These are phyloP conservation scores for Tylopilus balloui DNA, from an alignment of 768 basidiomycete species.

Conservation along the genomic window DNA sequence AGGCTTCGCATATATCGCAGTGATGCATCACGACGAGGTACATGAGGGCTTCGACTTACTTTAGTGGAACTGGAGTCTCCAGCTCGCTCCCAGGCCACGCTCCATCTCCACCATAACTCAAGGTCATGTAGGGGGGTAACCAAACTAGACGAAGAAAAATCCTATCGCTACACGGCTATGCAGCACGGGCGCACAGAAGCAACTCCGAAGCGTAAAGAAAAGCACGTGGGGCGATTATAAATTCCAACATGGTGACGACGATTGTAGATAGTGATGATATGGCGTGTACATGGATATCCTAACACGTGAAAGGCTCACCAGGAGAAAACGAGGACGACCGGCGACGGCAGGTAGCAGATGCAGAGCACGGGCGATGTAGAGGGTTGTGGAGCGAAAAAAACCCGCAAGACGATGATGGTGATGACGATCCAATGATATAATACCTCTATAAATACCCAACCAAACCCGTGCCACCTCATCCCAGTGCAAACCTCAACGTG, in stretches of 20 bases:
- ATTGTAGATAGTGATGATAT: neutral
- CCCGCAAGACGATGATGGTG: neutral
- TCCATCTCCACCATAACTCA: too few species aligned
- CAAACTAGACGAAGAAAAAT: neutral
- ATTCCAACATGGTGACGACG: neutral
- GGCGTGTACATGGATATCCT: neutral
- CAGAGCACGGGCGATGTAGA: neutral
- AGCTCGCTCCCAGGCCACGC: too few species aligned
- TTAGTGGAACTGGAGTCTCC: too few species aligned
- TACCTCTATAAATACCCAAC: constrained; percentile 27
- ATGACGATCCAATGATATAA: constrained; percentile 12
- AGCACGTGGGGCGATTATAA: neutral
- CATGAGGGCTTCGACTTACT: too few species aligned
- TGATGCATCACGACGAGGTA: too few species aligned
- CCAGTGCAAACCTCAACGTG: constrained; percentile 30
- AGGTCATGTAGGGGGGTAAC: too few species aligned
- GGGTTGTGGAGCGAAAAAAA: neutral
- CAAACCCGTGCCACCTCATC: constrained; percentile 10
- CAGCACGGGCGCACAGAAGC: neutral
- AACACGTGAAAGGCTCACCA: neutral
- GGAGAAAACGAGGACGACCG: neutral
- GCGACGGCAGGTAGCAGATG: neutral
- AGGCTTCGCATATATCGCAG: too few species aligned
- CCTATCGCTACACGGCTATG: constrained; percentile 6
- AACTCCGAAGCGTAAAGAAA: neutral